These are phyloP conservation scores for Teratosphaeria destructans DNA, from an alignment of 2,329 filamentous ascomycete genomes.

Conservation along the genomic window DNA sequence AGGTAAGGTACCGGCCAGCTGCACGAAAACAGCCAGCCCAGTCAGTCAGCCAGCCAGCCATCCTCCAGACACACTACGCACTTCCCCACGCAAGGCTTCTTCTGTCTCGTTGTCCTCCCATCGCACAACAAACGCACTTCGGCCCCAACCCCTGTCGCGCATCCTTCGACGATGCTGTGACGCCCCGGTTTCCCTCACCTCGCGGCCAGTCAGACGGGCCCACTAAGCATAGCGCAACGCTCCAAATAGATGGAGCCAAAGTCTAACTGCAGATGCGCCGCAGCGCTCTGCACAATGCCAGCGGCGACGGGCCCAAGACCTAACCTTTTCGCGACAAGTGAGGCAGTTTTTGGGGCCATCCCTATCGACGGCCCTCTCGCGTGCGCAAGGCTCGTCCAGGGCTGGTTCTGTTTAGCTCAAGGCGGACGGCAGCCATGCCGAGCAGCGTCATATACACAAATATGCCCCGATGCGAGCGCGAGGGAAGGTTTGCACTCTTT, in stretches of 20 bases:
- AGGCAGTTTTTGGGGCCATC: conserved; percentile 2
- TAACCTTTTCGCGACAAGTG: neutral
- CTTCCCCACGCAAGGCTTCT: neutral
- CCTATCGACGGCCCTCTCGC: conserved; percentile 3
- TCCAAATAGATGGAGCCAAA: neutral
- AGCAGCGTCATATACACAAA: conserved; percentile 4
- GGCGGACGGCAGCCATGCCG: conserved; percentile 1
- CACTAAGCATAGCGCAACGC: neutral
- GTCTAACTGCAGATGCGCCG: neutral
- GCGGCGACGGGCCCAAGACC: neutral
- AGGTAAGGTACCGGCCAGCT: neutral
- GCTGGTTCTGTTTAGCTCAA: neutral
- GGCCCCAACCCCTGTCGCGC: conserved; percentile 1
- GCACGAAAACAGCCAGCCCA: no score
- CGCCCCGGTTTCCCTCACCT: neutral
- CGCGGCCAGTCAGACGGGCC: neutral
- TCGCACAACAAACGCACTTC: neutral
- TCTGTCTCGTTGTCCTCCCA: neutral
- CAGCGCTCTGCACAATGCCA: neutral
- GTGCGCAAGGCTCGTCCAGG: conserved; percentile 1
- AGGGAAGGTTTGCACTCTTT: neutral
- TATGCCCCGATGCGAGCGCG: neutral
- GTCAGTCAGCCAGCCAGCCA: no score
- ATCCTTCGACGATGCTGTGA: neutral
- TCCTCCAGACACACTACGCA: neutral